phyloP scores from a whole-genome alignment of 257 asterid species.

The Avicennia marina region DNA sequence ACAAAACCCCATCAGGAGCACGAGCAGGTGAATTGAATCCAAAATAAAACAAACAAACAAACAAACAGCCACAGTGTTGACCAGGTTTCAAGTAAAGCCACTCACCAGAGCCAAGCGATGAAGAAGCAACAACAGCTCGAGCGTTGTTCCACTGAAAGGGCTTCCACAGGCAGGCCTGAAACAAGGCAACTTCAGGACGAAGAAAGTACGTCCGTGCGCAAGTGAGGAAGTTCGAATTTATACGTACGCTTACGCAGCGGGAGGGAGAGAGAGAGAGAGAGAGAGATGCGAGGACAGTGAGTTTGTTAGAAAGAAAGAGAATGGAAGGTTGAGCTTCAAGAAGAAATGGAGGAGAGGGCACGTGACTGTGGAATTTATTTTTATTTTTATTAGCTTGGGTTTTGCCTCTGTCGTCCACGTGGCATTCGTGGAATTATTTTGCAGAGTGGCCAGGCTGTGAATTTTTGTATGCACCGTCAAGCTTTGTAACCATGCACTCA shows the following conservation, averaged over 20 bases:
- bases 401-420: too few relatives aligned
- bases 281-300: conserved; percentile 18
- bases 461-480: too few relatives aligned
- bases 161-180: conserved; percentile 16
- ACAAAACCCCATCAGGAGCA: background rate
- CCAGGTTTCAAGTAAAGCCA: conserved; percentile 32
- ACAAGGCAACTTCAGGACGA: conserved; percentile 24
- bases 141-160: conserved; percentile 14
- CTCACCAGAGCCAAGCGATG: conserved; percentile 31
- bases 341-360: conserved; percentile 29
- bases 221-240: conserved; percentile 19
- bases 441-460: too few relatives aligned
- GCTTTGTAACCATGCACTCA: too few relatives aligned
- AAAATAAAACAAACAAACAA: conserved; percentile 19
- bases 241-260: conserved; percentile 6
- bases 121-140: conserved; percentile 20
- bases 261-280: conserved; percentile 22
- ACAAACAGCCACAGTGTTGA: conserved; percentile 52
- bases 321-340: conserved; percentile 37
- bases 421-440: too few relatives aligned
- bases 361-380: conserved; percentile 20
- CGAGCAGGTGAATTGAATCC: conserved; percentile 18
- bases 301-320: conserved; percentile 18
- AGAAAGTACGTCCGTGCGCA: conserved; percentile 20
- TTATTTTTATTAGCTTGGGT: background rate